Conservation (phyloP, 75 land plant genomes). For the Ceratopteris richardii region DNA sequence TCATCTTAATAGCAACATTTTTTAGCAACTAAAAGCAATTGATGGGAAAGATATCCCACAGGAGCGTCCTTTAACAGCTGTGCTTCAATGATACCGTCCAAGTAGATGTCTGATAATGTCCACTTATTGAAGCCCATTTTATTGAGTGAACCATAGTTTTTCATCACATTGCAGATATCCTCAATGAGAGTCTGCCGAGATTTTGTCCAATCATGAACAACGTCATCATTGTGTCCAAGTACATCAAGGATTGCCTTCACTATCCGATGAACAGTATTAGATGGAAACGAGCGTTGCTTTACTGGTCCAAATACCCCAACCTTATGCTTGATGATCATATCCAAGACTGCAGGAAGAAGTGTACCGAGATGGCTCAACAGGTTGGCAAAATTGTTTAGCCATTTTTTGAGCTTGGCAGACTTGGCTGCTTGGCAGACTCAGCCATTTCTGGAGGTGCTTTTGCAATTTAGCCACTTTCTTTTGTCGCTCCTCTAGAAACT, state of each 20-base stretch:
- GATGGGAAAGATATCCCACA: background rate
- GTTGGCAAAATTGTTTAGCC: background rate
- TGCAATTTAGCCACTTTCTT: constrained; percentile 2
- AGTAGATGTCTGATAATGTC: background rate
- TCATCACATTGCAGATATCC: constrained; percentile 1
- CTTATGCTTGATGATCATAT: background rate
- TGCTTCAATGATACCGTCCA: background rate
- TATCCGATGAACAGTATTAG: constrained; percentile 1
- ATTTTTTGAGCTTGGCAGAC: constrained; percentile 1
- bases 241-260: background rate
- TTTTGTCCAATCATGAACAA: background rate
- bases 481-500: constrained; percentile 5
- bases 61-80: background rate
- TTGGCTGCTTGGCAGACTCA: constrained; percentile 1
- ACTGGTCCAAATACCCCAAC: background rate
- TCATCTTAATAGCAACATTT: background rate
- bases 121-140: background rate
- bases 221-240: background rate
- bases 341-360: background rate
- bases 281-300: background rate
- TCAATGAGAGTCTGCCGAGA: background rate
- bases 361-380: background rate
- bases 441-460: constrained; percentile 4
- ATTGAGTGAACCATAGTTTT: background rate
- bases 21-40: background rate